Evolutionary conservation across 768 basidiomycete species (phyloP).

Genomic region (Gyrodon lividus): DNA sequence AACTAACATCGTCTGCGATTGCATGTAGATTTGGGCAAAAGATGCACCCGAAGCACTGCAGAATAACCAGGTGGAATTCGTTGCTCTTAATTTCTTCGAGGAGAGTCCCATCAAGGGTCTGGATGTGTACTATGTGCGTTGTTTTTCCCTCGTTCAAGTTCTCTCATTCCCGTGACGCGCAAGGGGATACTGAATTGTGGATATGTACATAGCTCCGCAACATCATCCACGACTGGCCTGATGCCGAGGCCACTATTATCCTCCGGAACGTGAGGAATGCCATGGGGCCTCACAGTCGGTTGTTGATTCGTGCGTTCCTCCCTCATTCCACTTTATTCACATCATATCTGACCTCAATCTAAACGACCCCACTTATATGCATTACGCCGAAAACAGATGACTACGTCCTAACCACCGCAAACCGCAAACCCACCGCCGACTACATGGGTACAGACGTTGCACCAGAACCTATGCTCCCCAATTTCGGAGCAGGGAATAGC

Average conservation of each 20-base stretch:
- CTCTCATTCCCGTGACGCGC: neutral
- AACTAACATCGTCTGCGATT: neutral
- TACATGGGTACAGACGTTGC: slow-evolving; percentile 28
- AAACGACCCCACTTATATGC: neutral
- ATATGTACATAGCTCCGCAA: slow-evolving; percentile 20
- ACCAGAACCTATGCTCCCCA: slow-evolving; percentile 47
- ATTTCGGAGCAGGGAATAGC: slow-evolving; percentile 43
- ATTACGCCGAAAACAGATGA: slow-evolving; percentile 17
- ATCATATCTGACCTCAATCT: too few relatives aligned
- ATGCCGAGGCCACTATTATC: slow-evolving; percentile 31
- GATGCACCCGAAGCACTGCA: slow-evolving; percentile 18
- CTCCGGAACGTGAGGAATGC: slow-evolving; percentile 28
- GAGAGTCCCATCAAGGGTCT: slow-evolving; percentile 11
- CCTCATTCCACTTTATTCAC: neutral
- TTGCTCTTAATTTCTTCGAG: slow-evolving; percentile 24
- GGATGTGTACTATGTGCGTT: slow-evolving; percentile 28
- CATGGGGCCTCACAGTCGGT: slow-evolving; percentile 29
- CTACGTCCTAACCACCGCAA: slow-evolving; percentile 16
- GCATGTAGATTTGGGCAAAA: slow-evolving; percentile 15
- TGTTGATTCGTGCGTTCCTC: slow-evolving; percentile 33
- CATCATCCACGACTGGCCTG: slow-evolving; percentile 38
- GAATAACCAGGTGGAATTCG: slow-evolving; percentile 12
- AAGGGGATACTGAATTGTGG: neutral
- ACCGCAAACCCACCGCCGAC: slow-evolving; percentile 3
- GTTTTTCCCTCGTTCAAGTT: neutral